These are phyloP conservation scores for Verticillium albo-atrum DNA, from an alignment of 2,329 filamentous ascomycete genomes.

Conservation along the genomic window DNA sequence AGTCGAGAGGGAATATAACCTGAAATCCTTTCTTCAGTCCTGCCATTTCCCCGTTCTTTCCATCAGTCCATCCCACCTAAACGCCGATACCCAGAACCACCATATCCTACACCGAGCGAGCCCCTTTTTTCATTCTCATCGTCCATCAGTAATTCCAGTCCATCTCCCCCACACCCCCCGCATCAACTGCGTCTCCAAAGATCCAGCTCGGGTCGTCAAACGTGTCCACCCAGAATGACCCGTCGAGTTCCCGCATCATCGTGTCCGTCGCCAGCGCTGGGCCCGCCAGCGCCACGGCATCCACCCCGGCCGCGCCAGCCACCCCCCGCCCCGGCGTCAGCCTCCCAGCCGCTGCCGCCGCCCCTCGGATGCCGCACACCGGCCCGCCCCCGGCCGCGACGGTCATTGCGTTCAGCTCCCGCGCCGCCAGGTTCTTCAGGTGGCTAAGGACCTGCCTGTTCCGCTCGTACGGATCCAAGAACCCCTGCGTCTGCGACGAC, in stretches of 20 bases:
- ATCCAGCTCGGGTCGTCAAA: slow-evolving; percentile 7
- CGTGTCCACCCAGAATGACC: slow-evolving; percentile 11
- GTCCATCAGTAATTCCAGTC: slow-evolving; percentile 6
- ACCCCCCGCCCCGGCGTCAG: not conserved
- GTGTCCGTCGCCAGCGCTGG: not conserved
- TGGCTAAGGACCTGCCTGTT: slow-evolving; percentile 7
- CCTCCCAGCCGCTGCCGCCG: not conserved
- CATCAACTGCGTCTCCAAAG: not conserved
- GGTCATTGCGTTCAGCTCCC: slow-evolving; percentile 6
- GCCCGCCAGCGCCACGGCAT: not conserved
- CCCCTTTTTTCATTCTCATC: no score
- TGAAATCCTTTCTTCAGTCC: no score
- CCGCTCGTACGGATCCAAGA: slow-evolving; percentile 10
- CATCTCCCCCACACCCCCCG: not conserved
- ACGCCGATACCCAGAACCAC: no score
- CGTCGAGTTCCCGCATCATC: slow-evolving; percentile 20
- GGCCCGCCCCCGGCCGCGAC: not conserved
- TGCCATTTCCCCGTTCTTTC: no score
- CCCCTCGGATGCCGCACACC: not conserved
- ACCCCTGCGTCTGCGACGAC: not conserved
- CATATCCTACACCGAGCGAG: no score
- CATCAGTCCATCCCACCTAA: no score
- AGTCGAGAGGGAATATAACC: no score
- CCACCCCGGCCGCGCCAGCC: not conserved
- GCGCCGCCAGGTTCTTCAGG: slow-evolving; percentile 5